phyloP scores from a whole-genome alignment of 2,329 filamentous ascomycete genomes.

The Fusarium sp. region DNA sequence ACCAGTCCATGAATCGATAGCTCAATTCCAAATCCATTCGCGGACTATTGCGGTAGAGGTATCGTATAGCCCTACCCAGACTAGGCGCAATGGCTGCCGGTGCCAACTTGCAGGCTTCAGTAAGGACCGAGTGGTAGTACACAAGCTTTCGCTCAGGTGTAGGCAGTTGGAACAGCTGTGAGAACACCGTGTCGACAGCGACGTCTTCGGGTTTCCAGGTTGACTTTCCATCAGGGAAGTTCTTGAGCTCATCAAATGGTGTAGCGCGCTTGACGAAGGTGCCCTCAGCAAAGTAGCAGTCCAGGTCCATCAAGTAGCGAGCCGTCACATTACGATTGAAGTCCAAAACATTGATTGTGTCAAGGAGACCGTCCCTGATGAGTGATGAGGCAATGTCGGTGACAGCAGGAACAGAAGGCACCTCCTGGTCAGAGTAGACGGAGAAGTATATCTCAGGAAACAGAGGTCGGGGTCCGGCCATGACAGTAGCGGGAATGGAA shows the following conservation, averaged over 20 bases:
- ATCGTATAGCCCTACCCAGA: slow-evolving; percentile 91
- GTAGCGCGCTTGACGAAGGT: slow-evolving; percentile 96
- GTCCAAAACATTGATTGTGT: slow-evolving; percentile 93
- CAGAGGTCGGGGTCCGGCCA: slow-evolving; percentile 77
- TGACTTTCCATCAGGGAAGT: slow-evolving; percentile 70
- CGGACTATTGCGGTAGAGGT: slow-evolving; percentile 84
- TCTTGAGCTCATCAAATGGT: slow-evolving; percentile 87
- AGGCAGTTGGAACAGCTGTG: slow-evolving; percentile 90
- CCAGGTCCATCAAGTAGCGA: slow-evolving; percentile 90
- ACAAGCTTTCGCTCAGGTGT: slow-evolving; percentile 91
- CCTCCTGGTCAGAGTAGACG: slow-evolving; percentile 86
- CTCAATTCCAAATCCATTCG: slow-evolving; percentile 87
- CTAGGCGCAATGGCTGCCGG: slow-evolving; percentile 96
- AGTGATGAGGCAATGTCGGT: slow-evolving; percentile 82
- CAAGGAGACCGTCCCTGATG: slow-evolving; percentile 84
- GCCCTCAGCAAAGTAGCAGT: slow-evolving; percentile 89
- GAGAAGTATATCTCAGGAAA: slow-evolving; percentile 96
- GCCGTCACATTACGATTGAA: slow-evolving; percentile 91
- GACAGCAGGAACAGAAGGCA: slow-evolving; percentile 86
- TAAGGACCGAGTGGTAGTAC: slow-evolving; percentile 95
- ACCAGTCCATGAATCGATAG: slow-evolving; percentile 96
- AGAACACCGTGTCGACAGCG: slow-evolving; percentile 96
- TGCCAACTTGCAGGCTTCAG: slow-evolving; percentile 94
- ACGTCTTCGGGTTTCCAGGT: slow-evolving; percentile 99
- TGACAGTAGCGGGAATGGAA: slow-evolving; percentile 78